These are phyloP conservation scores for Mycena maculata DNA, from an alignment of 768 basidiomycete genomes.

Conservation along the genomic window DNA sequence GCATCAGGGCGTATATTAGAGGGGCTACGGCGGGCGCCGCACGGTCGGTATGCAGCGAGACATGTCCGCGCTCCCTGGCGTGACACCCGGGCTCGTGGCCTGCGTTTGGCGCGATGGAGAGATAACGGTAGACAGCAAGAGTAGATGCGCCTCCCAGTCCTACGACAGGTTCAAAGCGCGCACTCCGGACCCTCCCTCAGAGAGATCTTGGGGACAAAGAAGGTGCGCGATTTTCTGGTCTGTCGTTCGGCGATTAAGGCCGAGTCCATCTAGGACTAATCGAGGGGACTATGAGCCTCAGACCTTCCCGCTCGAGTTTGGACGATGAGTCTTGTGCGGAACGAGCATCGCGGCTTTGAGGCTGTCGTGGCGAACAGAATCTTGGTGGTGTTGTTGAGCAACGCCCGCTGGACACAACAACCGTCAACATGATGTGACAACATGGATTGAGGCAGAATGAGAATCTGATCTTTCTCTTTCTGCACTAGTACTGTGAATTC, in stretches of 20 bases:
- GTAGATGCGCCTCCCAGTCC: not conserved
- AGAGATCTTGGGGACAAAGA: not conserved
- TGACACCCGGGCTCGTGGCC: no score
- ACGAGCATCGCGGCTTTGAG: conserved; percentile 7
- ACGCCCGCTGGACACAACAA: no score
- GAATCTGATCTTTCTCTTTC: no score
- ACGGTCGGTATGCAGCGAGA: no score
- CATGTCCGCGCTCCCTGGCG: no score
- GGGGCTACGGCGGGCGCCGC: no score
- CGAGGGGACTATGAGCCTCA: not conserved
- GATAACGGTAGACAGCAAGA: not conserved
- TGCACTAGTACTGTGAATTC: no score
- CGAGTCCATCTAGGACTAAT: not conserved
- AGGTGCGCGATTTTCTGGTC: not conserved
- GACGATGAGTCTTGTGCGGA: conserved; percentile 1
- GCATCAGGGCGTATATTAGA: not conserved
- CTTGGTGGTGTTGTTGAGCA: no score
- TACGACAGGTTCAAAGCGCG: not conserved
- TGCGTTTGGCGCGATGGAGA: not conserved
- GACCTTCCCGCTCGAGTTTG: not conserved
- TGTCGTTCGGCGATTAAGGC: conserved; percentile 1
- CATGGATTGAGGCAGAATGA: no score
- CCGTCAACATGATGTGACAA: no score
- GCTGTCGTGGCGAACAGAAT: not conserved
- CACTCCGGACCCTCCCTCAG: not conserved